Percentiles rank a stretch among this genome's conserved stretches.
Evolutionary conservation across 164 flowering plant species (phyloP).

Genomic region (Aristolochia californica): DNA sequence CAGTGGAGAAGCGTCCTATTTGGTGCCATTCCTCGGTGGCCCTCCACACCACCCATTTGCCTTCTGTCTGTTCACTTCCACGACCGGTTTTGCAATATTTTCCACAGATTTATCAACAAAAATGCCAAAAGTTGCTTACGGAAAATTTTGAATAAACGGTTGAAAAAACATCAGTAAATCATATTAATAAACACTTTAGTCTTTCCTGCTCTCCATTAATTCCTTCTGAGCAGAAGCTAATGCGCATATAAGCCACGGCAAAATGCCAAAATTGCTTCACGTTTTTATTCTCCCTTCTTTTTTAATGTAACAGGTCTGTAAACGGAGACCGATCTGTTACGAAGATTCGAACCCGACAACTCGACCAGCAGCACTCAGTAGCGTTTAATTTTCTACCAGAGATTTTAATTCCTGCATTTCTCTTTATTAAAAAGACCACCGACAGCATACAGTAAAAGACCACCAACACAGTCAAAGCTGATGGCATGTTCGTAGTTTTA

Average conservation of each 20-base stretch:
- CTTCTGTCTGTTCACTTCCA: background rate
- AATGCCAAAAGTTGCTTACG: no score
- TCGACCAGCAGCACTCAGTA: slow-evolving; percentile 24
- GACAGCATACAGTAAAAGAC: slow-evolving; percentile 13
- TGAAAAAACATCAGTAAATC: no score
- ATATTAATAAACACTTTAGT: no score
- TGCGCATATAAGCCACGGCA: background rate
- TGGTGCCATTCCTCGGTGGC: background rate
- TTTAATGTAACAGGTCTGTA: background rate
- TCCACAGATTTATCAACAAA: no score
- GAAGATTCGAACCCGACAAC: slow-evolving; percentile 26
- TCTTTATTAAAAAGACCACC: slow-evolving; percentile 12
- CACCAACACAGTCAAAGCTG: background rate
- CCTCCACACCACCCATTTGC: background rate
- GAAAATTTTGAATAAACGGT: no score
- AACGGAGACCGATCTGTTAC: background rate
- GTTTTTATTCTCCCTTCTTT: no score
- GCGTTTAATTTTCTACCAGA: slow-evolving; percentile 10
- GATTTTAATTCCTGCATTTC: background rate
- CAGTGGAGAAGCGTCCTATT: background rate
- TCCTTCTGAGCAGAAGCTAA: no score
- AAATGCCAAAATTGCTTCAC: background rate
- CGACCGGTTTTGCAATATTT: background rate
- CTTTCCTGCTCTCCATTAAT: background rate
- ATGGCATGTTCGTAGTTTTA: slow-evolving; percentile 3